Evolutionary conservation across 139 green algal species (phyloP).

Genomic region (Klebsormidium nitens): DNA sequence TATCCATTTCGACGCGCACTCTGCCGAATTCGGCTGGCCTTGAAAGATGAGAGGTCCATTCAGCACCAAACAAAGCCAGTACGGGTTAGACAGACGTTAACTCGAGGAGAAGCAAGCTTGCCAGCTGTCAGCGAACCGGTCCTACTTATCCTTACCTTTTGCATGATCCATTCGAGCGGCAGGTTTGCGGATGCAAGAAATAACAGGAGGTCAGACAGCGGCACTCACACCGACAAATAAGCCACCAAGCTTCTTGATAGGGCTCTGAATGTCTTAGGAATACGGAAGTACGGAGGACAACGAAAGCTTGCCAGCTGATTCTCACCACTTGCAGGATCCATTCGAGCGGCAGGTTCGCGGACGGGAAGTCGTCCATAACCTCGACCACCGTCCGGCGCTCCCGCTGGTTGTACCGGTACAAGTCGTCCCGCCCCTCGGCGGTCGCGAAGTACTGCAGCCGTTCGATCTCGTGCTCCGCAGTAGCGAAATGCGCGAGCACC

Average conservation of each 20-base stretch:
- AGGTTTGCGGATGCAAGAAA: slow-evolving; percentile 43
- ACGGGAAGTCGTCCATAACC: slow-evolving; percentile 55
- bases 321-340: slow-evolving; percentile 46
- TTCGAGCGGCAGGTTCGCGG: slow-evolving; percentile 57
- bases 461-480: slow-evolving; percentile 56
- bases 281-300: too few species aligned
- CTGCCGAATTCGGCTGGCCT: too few species aligned
- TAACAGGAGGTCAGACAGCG: not conserved
- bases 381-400: slow-evolving; percentile 44
- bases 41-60: too few species aligned
- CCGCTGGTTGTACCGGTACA: slow-evolving; percentile 43
- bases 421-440: slow-evolving; percentile 43
- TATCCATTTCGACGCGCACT: too few species aligned
- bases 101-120: too few species aligned
- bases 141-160: not conserved
- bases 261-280: not conserved
- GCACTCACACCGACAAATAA: not conserved
- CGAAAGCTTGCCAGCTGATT: too few species aligned
- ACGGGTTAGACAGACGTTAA: not conserved
- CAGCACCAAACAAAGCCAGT: too few species aligned
- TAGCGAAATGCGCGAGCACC: slow-evolving; percentile 57
- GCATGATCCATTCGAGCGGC: slow-evolving; percentile 63
- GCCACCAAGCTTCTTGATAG: not conserved
- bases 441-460: slow-evolving; percentile 77
- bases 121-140: not conserved